Base-by-base conservation (phyloP, 2,329 filamentous ascomycete genomes). In the Pyrenophora graminea region DNA sequence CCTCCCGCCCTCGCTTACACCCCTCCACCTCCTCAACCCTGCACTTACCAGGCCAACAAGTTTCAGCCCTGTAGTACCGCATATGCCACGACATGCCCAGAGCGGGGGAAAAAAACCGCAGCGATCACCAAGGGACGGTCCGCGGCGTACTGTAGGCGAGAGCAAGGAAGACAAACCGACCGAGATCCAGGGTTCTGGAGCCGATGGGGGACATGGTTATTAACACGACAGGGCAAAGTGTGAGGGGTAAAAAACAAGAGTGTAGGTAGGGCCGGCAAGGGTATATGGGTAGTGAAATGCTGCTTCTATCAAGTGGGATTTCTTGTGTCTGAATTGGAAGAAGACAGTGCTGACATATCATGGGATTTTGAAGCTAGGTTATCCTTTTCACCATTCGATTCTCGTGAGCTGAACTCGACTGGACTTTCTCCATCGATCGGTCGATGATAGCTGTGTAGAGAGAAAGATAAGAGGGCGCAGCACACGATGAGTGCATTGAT, bases 181-280 rank as follows among this genome's bases (percentile, higher is more conserved):
- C 59, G 41, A 32, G 32, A 36, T 49, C 59, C 57, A 45, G 57
- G 59, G 45, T 43, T 25, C 34, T 43, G 57, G 57, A 53, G 53
- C 49, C 52, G 51, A 56, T 31, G 32, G 19, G 25, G 39, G 10
- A 25, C 27, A 38, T 21, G 36, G 36, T 21, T 6, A 10, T 38
- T 38, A n/a, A 38, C 18, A 38, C 36, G 18, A 9, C 18, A 38
- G 15, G 15, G 18, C 19, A 18, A 21, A 17, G 4, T 21, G 15
- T 18, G 18, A 21, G 21, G 36, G 36, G 4, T 38, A 10, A 21
- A 21, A 37, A 15, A 15, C 15, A 15, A 15, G 15, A 15, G 15
- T 15, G 15, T 15, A 15, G 21, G 36, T 38, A 13, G 36, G 19
- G 38, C 36, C 10, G n/a, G 23, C 3, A 6, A 15, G 32, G 3